These are phyloP conservation scores for Candida anglica DNA, from an alignment of 805 yeast genomes.

Conservation along the genomic window DNA sequence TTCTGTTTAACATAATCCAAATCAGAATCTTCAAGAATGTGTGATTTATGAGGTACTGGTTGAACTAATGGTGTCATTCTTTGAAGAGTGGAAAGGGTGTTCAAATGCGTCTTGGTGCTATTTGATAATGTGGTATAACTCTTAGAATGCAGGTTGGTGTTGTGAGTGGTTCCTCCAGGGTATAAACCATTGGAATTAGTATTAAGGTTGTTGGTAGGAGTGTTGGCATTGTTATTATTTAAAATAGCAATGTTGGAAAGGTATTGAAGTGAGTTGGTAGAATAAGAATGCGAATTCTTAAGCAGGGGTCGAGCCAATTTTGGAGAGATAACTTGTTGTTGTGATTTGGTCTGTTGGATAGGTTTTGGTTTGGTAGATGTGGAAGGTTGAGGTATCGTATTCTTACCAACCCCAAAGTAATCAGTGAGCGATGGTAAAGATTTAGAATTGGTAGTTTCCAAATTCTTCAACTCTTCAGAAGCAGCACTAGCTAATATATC, in stretches of 20 bases:
- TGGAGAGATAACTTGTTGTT: slow-evolving; percentile 3
- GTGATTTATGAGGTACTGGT: slow-evolving; percentile 8
- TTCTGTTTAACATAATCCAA: slow-evolving; percentile 43
- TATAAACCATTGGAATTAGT: no score
- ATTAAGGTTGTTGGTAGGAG: neutral
- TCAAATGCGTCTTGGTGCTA: slow-evolving; percentile 17
- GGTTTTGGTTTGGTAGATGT: slow-evolving; percentile 2
- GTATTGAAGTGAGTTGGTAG: slow-evolving; percentile 17
- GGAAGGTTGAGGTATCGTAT: neutral
- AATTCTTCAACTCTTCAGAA: slow-evolving; percentile 46
- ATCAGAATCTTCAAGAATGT: slow-evolving; percentile 39
- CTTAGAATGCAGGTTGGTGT: slow-evolving; percentile 5
- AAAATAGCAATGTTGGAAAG: slow-evolving; percentile 19
- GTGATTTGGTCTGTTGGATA: slow-evolving; percentile 2
- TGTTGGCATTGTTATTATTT: slow-evolving; percentile 7
- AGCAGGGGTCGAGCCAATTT: neutral
- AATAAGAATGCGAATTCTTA: slow-evolving; percentile 7
- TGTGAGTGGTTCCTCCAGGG: slow-evolving; percentile 1
- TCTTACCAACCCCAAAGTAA: slow-evolving; percentile 28
- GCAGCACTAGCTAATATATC: slow-evolving; percentile 54
- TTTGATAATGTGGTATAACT: slow-evolving; percentile 13
- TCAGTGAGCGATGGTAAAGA: slow-evolving; percentile 51
- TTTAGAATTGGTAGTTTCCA: slow-evolving; percentile 40
- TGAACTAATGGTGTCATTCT: slow-evolving; percentile 56
- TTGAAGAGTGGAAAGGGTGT: slow-evolving; percentile 48